Evolutionary conservation across 495 filamentous ascomycete species (phyloP), one percentile per base, ranked within the genome.

Genomic region (Trichoderma orchidacearum): DNA sequence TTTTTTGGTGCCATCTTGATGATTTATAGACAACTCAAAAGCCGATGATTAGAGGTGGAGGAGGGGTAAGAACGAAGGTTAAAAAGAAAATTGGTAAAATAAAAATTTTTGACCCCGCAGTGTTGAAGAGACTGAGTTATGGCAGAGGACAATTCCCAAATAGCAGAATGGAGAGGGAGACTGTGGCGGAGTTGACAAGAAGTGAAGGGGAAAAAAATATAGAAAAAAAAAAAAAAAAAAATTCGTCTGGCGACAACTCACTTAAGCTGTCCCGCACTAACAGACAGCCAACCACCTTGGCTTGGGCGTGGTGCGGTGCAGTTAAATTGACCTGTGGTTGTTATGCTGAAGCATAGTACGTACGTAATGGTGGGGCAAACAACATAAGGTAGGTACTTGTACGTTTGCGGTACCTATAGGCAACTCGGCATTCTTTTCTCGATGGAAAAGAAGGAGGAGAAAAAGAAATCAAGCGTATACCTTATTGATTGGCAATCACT

Each of bases 1-100:
- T 94, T 95, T 75, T 95, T 96, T 36, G 91, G 90, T 61, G 90
- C 76, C 91, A 96, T 95, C 5, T 61, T 74, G 61, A 34, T 41
- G 36, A 53, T 38, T 15, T 55, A 4, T 31, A 4, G 17, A 25
- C 41, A 23, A 25, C 18, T 3, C 1, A 48, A 48, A 48, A 17
- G 21, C 3, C 18, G 21, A 48, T 25, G 15, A 48, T 25, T 25
- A 27, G 21, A 27, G 18, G 41, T 25, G 41, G 41, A 13, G 41
- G 5, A 27, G 41, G 9, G 21, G 11, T 3, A 36, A 13, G 3
- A 15, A 15, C 3, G 34, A 7, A 15, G 34, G n/a, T n/a, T n/a
- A n/a, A n/a, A n/a, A n/a, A n/a, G 15, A 48, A 48, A 25, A 3
- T 3, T 48, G 11, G 8, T 9, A 48, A 48, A 25, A 8, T 3